Evolutionary conservation across 257 asterid species (phyloP).

Genomic region (Jasminum sambac): DNA sequence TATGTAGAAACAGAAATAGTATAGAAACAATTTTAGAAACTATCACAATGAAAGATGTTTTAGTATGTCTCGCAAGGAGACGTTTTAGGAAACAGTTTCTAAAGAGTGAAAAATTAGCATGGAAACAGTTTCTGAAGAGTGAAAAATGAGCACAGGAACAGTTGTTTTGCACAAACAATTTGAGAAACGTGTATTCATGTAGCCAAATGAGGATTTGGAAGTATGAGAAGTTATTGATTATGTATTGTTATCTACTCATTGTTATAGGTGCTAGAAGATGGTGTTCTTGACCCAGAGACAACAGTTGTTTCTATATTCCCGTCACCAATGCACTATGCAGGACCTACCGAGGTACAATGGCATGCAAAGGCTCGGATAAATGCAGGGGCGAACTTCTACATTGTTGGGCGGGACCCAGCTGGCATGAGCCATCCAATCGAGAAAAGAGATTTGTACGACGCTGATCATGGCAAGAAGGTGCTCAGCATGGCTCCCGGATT

Average conservation of each 20-base stretch:
- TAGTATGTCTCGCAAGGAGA: too few species aligned
- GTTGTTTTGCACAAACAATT: too few species aligned
- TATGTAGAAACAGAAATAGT: too few species aligned
- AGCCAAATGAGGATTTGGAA: neutral
- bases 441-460: conserved; percentile 86
- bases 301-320: conserved; percentile 95
- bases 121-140: too few species aligned
- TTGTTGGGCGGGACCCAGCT: conserved; percentile 95
- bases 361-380: conserved; percentile 98
- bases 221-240: neutral
- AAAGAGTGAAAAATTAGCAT: too few species aligned
- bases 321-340: conserved; percentile 97
- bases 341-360: conserved; percentile 99
- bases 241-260: neutral
- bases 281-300: conserved; percentile 88
- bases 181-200: too few species aligned
- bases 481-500: conserved; percentile 95
- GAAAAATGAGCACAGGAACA: too few species aligned
- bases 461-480: conserved; percentile 95
- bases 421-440: conserved; percentile 95
- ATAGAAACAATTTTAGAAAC: too few species aligned
- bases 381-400: conserved; percentile 94
- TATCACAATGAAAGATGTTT: too few species aligned
- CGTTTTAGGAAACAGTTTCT: too few species aligned
- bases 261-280: conserved; percentile 83